phyloP scores from a whole-genome alignment of 139 green algal species.

The Chlamydomonas sp. region DNA sequence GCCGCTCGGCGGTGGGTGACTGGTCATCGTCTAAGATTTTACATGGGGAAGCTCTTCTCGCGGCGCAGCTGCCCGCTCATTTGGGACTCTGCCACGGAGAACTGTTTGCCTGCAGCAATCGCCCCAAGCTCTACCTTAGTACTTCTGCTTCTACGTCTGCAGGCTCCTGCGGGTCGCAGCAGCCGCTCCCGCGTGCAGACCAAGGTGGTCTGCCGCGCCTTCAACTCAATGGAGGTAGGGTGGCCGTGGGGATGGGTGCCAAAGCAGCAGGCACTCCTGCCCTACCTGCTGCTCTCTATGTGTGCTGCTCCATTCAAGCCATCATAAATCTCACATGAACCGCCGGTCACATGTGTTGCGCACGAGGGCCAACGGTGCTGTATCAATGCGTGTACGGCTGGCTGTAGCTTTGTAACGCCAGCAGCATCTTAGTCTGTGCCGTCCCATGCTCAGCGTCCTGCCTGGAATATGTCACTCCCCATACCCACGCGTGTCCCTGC shows the following conservation, averaged over 20 bases:
- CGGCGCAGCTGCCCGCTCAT: no score
- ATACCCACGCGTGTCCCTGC: neutral
- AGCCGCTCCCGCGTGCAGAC: conserved; percentile 1
- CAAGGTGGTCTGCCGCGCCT: conserved; percentile 22
- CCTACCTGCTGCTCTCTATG: neutral
- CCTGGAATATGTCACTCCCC: neutral
- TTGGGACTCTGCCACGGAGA: no score
- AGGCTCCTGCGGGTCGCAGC: neutral
- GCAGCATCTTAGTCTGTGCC: neutral
- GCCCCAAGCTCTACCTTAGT: no score
- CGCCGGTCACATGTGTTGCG: neutral
- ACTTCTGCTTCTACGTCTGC: neutral
- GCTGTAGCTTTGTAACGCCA: no score
- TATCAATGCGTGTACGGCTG: no score
- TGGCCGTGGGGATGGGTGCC: neutral
- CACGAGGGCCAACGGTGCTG: neutral
- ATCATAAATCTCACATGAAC: neutral
- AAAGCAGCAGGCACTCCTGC: no score
- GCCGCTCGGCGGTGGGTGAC: no score
- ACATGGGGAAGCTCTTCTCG: no score
- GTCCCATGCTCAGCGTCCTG: no score
- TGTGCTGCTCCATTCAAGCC: neutral
- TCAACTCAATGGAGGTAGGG: conserved; percentile 30
- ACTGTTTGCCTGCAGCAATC: no score
- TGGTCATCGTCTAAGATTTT: no score